A percentile compares a stretch with the other conserved stretches of the same genome.
Evolutionary conservation across 176 grass and related monocot genomes (phyloP).

Genomic region (Ensete glaucum): DNA sequence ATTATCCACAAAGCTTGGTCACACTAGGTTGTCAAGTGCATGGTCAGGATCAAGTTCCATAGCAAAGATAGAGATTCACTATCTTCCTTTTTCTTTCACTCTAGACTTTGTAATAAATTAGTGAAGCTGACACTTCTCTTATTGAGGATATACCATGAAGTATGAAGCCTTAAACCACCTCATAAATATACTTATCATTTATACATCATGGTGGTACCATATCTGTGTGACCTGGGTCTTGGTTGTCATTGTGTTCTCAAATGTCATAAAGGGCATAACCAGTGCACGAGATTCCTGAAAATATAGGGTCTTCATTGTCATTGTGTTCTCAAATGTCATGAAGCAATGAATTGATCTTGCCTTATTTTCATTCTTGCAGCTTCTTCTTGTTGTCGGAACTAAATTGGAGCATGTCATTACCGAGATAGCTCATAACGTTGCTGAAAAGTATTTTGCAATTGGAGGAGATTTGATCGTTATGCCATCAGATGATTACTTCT

Average conservation of each 20-base stretch:
- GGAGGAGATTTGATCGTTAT: constrained; percentile 6
- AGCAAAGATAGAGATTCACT: too few species aligned
- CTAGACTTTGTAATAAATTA: too few species aligned
- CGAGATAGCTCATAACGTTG: constrained; percentile 8
- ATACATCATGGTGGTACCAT: background rate
- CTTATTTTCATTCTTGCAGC: background rate
- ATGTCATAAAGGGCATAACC: background rate
- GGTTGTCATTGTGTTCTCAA: background rate
- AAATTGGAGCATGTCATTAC: constrained; percentile 21
- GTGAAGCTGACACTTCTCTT: too few species aligned
- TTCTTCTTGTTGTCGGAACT: constrained; percentile 12
- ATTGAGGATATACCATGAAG: too few species aligned
- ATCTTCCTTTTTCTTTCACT: too few species aligned
- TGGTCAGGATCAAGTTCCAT: too few species aligned
- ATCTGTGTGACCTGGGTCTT: background rate
- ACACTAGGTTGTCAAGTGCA: too few species aligned
- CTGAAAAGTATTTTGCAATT: constrained; percentile 1
- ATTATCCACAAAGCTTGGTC: too few species aligned
- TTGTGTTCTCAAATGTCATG: background rate
- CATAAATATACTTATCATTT: too few species aligned
- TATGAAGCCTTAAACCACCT: too few species aligned
- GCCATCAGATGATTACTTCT: constrained; percentile 14
- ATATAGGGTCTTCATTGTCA: background rate
- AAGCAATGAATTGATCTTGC: background rate
- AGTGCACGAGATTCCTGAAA: too few species aligned